A percentile compares a stretch with the other conserved stretches of the same genome.
Conservation (phyloP, 1,139 yeast genomes). For the Suhomyces maxii region DNA sequence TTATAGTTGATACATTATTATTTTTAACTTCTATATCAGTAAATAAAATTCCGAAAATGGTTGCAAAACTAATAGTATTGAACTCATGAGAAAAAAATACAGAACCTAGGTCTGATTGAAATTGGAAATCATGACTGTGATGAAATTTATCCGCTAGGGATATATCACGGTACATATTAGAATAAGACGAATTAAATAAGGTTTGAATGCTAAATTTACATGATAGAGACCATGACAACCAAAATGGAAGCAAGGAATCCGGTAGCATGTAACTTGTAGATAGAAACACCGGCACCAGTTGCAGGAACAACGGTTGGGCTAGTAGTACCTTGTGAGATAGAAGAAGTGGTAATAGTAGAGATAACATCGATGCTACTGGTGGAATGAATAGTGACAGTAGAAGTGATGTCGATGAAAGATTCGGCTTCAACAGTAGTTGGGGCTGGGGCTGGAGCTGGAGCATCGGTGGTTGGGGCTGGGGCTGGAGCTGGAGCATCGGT, state of each 20-base stretch:
- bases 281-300: constrained; percentile 11
- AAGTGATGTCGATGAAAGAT: constrained; percentile 3
- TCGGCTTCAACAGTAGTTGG: constrained; percentile 10
- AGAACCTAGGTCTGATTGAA: not conserved
- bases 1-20: too few relatives aligned
- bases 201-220: constrained; percentile 1
- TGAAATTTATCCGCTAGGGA: not conserved
- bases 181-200: not conserved
- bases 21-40: too few relatives aligned
- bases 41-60: not conserved
- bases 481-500: not conserved
- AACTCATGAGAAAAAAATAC: too few relatives aligned
- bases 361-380: not conserved
- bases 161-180: not conserved
- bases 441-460: constrained; percentile 9
- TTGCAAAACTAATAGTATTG: not conserved
- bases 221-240: constrained; percentile 5
- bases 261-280: constrained; percentile 5
- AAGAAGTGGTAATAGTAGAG: not conserved
- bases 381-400: not conserved
- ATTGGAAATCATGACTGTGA: constrained; percentile 1
- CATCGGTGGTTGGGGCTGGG: constrained; percentile 7
- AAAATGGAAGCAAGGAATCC: constrained; percentile 6
- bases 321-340: constrained; percentile 7
- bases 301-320: constrained; percentile 7